phyloP scores from a whole-genome alignment of 306 rosid species.

The Medicago lupulina region DNA sequence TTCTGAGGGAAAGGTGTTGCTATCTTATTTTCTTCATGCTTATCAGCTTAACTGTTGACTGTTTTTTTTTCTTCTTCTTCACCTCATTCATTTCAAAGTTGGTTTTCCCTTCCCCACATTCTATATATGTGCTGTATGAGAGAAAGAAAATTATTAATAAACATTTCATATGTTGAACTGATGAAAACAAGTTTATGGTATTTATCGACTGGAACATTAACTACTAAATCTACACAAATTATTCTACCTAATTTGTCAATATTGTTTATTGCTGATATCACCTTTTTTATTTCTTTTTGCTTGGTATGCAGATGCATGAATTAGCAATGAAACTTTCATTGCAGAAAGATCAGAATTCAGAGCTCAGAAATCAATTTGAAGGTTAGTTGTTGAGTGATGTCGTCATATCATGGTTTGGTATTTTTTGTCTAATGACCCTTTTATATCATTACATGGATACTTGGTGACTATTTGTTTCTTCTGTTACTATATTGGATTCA shows the following conservation, averaged over 20 bases:
- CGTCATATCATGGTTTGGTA: constrained; percentile 13
- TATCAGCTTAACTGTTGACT: not conserved
- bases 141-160: too few species aligned
- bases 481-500: not conserved
- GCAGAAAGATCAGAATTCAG: constrained; percentile 83
- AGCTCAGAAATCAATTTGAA: constrained; percentile 82
- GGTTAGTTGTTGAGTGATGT: constrained; percentile 57
- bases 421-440: constrained; percentile 24
- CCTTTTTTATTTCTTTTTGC: not conserved
- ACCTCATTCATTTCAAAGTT: constrained; percentile 26
- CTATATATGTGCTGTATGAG: too few species aligned
- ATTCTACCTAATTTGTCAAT: constrained; percentile 3
- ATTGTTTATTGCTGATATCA: constrained; percentile 27
- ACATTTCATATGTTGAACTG: not conserved
- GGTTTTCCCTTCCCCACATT: not conserved
- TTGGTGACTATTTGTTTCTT: constrained; percentile 21
- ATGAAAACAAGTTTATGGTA: not conserved
- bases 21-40: constrained; percentile 26
- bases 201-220: constrained; percentile 1
- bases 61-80: not conserved
- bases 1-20: constrained; percentile 88
- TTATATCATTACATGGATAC: not conserved
- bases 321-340: constrained; percentile 78
- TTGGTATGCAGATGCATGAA: constrained; percentile 77
- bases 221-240: constrained; percentile 14